phyloP scores from a whole-genome alignment of 768 basidiomycete genomes.

The Agaricus blazei region DNA sequence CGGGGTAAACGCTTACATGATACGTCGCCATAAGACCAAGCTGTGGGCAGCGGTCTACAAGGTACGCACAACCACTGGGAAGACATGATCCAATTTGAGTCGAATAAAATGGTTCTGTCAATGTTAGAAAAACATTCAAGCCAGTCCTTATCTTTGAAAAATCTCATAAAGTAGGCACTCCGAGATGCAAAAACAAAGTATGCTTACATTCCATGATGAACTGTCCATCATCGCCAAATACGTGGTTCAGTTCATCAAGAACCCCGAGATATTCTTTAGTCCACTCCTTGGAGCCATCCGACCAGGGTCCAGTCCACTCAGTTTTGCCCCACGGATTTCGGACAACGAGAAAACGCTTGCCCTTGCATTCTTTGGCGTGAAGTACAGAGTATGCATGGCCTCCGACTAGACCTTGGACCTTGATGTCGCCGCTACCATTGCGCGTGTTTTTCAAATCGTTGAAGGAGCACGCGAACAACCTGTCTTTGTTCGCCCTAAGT shows the following conservation, averaged over 20 bases:
- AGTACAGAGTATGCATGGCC: constrained; percentile 46
- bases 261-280: constrained; percentile 40
- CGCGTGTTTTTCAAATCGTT: constrained; percentile 28
- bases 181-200: background rate
- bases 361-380: constrained; percentile 36
- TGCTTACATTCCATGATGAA: constrained; percentile 46
- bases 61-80: constrained; percentile 46
- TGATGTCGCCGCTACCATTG: constrained; percentile 21
- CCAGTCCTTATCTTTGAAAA: constrained; percentile 33
- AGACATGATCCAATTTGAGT: constrained; percentile 41
- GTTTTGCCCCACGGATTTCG: constrained; percentile 47
- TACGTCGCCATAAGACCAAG: constrained; percentile 51
- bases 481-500: constrained; percentile 41
- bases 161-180: background rate
- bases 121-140: constrained; percentile 38
- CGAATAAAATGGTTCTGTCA: constrained; percentile 42
- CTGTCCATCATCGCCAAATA: constrained; percentile 43
- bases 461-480: constrained; percentile 50
- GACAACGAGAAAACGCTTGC: constrained; percentile 43
- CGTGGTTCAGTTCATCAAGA: constrained; percentile 32
- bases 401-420: constrained; percentile 33
- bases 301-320: constrained; percentile 47
- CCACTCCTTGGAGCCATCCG: constrained; percentile 47
- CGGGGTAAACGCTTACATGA: constrained; percentile 33
- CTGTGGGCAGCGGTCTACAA: constrained; percentile 35